Conservation (phyloP, 225 moss, liverwort and hornwort species). For the Physcomitrium patens region DNA sequence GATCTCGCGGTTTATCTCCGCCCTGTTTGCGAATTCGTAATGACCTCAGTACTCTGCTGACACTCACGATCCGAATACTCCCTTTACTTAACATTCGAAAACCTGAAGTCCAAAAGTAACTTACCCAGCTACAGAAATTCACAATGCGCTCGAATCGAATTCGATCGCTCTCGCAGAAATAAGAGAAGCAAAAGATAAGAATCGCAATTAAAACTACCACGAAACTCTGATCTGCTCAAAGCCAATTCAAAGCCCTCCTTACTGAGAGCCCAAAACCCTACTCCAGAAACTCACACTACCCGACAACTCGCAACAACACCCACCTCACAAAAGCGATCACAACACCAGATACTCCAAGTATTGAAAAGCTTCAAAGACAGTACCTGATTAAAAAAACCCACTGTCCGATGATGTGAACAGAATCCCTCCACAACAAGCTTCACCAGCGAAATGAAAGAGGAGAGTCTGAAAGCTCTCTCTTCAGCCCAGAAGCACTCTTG, state of each 20-base stretch:
- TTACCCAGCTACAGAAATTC: neutral
- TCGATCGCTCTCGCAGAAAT: neutral
- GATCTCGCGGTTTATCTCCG: neutral
- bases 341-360: too few relatives aligned
- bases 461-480: too few relatives aligned
- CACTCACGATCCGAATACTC: neutral
- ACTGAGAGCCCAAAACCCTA: neutral
- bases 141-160: constrained; percentile 2
- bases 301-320: neutral
- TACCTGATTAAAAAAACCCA: too few relatives aligned
- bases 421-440: too few relatives aligned
- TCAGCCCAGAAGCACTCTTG: too few relatives aligned
- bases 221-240: neutral
- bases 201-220: neutral
- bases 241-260: neutral
- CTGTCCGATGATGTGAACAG: too few relatives aligned
- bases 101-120: neutral
- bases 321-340: too few relatives aligned
- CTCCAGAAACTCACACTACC: neutral
- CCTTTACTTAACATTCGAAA: neutral
- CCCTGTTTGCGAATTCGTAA: neutral
- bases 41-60: neutral
- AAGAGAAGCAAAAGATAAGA: neutral
- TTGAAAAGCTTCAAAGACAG: too few relatives aligned
- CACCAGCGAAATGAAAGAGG: too few relatives aligned